Evolutionary conservation across 2,329 filamentous ascomycete genomes (phyloP).

Genomic region (Cyclaneusma minus): DNA sequence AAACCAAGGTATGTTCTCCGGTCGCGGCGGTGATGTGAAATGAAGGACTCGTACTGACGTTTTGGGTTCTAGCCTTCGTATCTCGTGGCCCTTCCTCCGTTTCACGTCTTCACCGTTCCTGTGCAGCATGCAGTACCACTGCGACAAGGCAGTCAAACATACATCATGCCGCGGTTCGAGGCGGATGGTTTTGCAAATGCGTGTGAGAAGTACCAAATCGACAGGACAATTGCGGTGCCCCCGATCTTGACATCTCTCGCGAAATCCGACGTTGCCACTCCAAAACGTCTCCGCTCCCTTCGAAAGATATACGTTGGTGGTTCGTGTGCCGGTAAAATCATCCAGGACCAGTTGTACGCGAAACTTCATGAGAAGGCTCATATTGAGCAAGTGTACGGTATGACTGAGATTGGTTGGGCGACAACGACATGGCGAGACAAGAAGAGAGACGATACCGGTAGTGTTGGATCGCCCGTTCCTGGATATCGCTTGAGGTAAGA

Average conservation of each 20-base stretch:
- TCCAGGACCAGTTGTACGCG: constrained; percentile 23
- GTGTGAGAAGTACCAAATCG: constrained; percentile 53
- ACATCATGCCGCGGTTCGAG: constrained; percentile 67
- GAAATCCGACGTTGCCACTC: constrained; percentile 33
- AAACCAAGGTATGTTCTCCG: constrained; percentile 31
- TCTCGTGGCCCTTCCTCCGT: constrained; percentile 33
- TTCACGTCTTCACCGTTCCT: constrained; percentile 57
- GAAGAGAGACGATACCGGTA: constrained; percentile 25
- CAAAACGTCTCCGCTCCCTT: constrained; percentile 22
- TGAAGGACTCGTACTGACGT: constrained; percentile 73
- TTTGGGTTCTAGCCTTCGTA: constrained; percentile 32
- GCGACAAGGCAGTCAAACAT: constrained; percentile 46
- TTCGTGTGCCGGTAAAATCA: constrained; percentile 26
- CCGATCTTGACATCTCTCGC: constrained; percentile 60
- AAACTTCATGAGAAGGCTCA: constrained; percentile 24
- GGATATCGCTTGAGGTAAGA: constrained; percentile 19
- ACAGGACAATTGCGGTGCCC: constrained; percentile 51
- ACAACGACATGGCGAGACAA: constrained; percentile 6
- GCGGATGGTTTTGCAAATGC: constrained; percentile 54
- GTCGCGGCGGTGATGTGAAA: constrained; percentile 46
- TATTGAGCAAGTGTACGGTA: constrained; percentile 34
- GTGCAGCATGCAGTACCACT: constrained; percentile 61
- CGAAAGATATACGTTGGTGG: constrained; percentile 30
- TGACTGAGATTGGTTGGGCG: constrained; percentile 33
- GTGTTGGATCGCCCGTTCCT: constrained; percentile 28